phyloP scores from a whole-genome alignment of 2,329 filamentous ascomycete genomes.

The Pseudogymnoascus sp. region DNA sequence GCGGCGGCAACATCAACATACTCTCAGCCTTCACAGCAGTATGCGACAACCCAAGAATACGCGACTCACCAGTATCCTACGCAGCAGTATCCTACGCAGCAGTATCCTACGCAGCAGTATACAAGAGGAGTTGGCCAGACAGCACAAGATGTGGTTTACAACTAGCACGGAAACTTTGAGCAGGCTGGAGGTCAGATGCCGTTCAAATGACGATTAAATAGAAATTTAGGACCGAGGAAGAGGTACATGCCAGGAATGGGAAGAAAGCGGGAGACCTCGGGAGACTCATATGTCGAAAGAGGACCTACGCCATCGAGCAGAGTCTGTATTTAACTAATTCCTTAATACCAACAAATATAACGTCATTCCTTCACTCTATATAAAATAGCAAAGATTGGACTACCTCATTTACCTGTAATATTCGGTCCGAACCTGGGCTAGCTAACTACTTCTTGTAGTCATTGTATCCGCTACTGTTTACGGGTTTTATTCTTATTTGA shows the following conservation, averaged over 20 bases:
- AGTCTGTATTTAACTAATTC: slow-evolving; percentile 5
- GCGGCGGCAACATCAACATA: not conserved
- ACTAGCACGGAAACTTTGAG: not conserved
- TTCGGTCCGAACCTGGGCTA: too few species aligned
- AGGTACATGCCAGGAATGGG: not conserved
- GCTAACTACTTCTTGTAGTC: too few species aligned
- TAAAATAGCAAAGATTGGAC: not conserved
- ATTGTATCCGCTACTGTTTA: too few species aligned
- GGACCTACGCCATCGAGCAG: not conserved
- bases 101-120: not conserved
- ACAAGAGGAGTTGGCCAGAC: not conserved
- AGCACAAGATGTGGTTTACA: not conserved
- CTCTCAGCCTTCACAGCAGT: not conserved
- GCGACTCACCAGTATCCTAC: not conserved
- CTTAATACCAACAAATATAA: slow-evolving; percentile 1
- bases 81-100: not conserved
- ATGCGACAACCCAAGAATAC: not conserved
- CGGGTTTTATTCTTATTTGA: too few species aligned
- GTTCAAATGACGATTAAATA: not conserved
- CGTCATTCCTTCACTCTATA: not conserved
- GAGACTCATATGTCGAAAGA: not conserved
- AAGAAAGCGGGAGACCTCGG: not conserved
- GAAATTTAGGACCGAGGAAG: not conserved
- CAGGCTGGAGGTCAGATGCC: not conserved
- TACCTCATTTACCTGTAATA: too few species aligned